These are phyloP conservation scores for carrot (Daucus carota) DNA, from an alignment of 129 eudicot genomes.

Conservation along the genomic window DNA sequence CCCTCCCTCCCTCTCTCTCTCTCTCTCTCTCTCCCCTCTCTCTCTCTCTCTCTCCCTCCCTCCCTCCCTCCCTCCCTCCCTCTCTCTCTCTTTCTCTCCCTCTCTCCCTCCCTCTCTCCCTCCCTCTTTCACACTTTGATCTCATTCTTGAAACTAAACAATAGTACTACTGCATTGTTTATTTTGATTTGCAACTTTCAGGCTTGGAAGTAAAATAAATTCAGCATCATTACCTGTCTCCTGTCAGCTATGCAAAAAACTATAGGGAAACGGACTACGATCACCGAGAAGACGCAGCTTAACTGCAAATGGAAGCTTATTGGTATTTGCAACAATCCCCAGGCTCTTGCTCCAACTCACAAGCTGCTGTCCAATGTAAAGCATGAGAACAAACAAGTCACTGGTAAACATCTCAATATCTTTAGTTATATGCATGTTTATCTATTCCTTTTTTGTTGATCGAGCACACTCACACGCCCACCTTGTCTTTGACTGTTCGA, in stretches of 20 bases:
- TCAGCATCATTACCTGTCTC: slow-evolving; percentile 15
- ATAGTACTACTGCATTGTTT: background rate
- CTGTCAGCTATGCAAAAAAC: slow-evolving; percentile 21
- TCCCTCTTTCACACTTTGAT: background rate
- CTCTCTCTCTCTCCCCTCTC: background rate
- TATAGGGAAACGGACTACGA: slow-evolving; percentile 18
- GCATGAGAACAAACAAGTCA: slow-evolving; percentile 16
- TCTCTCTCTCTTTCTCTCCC: background rate
- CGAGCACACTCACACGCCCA: background rate
- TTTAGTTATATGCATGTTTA: no score
- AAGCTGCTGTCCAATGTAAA: slow-evolving; percentile 26
- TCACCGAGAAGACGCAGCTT: slow-evolving; percentile 19
- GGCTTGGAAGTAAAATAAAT: background rate
- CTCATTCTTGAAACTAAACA: background rate
- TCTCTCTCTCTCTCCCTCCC: background rate
- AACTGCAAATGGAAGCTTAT: slow-evolving; percentile 30
- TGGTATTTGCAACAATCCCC: slow-evolving; percentile 29
- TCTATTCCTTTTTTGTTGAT: no score
- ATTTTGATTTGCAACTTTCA: background rate
- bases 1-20: background rate
- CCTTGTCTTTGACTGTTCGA: background rate
- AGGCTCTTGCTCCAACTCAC: slow-evolving; percentile 18
- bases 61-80: background rate
- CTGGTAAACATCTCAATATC: no score
- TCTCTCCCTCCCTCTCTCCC: background rate